Evolutionary conservation across 225 moss, liverwort and hornwort species (phyloP), one percentile per base, ranked within the genome.

Genomic region (Sphagnum contortum): DNA sequence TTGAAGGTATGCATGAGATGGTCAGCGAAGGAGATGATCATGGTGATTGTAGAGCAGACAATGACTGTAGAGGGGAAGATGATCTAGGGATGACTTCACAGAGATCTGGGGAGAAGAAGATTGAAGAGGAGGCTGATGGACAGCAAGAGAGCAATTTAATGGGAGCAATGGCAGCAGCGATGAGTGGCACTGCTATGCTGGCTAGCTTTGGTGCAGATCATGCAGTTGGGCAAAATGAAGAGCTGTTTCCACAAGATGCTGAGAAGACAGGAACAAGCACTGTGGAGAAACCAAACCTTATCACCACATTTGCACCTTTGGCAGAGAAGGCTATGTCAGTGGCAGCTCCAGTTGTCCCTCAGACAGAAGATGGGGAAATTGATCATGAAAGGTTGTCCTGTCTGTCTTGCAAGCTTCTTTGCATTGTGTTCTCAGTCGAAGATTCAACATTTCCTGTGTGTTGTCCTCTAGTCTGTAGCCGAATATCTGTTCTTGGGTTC

Each of bases 331-430:
- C 89, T 49, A 58, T 92, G 48, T 82, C 88, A 59, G 72, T 93
- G 60, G 85, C 92, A 53, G 81, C 95, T 46, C 92, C 92, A 51
- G 88, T 96, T 55, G 85, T 93, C 44, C 96, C 96, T 9, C 83
- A 77, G 69, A 98, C 71, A 8, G 90, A 89, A 60, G 87, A 75
- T 56, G 96, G 96, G 56, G 80, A 91, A 59, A 69, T 98, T 60
- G 96, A 98, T 73, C 92, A 93, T 3, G 87, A 93, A 63, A 89
- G 90, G 96, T 85, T 49, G 9, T 3, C 9, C 14, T 8, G 46
- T 9, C 57, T 61, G 4, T 45, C 10, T 13, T 64, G n/a, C 29
- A 29, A 29, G 29, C 29, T 29, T 1, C 29, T 29, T 29, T 29
- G 29, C 29, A 29, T 29, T 29, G 29, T 29, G 29, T 29, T 29